Conservation (phyloP, 2,329 filamentous ascomycete species). For the Phaeosphaeria sp. region DNA sequence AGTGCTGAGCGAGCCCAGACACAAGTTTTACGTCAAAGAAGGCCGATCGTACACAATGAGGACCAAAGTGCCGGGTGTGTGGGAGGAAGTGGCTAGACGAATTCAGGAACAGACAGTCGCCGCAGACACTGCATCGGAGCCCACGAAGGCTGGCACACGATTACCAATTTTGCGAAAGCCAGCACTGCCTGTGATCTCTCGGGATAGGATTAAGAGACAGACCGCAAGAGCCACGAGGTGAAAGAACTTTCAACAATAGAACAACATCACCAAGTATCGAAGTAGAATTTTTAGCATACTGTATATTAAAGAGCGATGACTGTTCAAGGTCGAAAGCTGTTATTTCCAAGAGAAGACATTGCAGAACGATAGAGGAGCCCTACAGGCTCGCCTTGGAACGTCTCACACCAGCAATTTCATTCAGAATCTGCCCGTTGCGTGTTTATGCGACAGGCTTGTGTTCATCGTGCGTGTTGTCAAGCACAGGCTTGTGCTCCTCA, state of each 20-base stretch:
- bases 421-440: background rate
- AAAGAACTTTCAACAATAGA: background rate
- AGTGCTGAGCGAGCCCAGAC: conserved; percentile 37
- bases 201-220: conserved; percentile 34
- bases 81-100: conserved; percentile 39
- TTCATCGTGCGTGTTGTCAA: conserved; percentile 12
- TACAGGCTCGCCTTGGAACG: background rate
- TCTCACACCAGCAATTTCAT: background rate
- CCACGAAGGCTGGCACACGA: background rate
- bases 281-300: background rate
- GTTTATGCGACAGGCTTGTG: conserved; percentile 6
- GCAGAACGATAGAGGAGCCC: background rate
- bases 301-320: background rate
- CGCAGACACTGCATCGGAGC: background rate
- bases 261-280: background rate
- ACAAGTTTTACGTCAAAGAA: conserved; percentile 46
- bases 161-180: conserved; percentile 2
- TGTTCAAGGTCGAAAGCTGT: background rate
- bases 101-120: conserved; percentile 34
- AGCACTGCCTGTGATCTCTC: conserved; percentile 5
- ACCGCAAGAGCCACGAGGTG: conserved; percentile 18
- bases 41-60: conserved; percentile 37
- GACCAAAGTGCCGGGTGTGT: conserved; percentile 43
- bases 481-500: conserved; percentile 14
- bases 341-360: background rate